Conservation (phyloP, 2,329 filamentous ascomycete genomes). For the Piedraia hortae region DNA sequence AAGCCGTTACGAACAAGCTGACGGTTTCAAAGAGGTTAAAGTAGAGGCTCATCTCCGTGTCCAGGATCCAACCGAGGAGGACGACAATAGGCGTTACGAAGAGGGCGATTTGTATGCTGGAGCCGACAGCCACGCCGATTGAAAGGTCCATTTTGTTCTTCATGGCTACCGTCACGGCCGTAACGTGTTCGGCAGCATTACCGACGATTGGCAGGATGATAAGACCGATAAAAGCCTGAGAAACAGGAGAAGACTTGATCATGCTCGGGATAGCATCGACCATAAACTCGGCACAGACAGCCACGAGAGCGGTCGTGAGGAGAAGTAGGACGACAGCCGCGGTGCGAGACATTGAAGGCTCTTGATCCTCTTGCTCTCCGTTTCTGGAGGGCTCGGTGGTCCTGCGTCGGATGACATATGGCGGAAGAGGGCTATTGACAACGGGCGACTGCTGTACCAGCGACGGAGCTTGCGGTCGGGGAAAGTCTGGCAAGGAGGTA, state of each 20-base stretch:
- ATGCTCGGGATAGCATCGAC: slow-evolving; percentile 46
- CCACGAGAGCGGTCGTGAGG: slow-evolving; percentile 28
- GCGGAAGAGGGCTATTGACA: slow-evolving; percentile 7
- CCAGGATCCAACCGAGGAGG: slow-evolving; percentile 53
- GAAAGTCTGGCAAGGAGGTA: slow-evolving; percentile 42
- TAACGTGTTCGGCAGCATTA: slow-evolving; percentile 59
- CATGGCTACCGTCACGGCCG: slow-evolving; percentile 49
- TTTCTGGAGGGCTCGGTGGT: slow-evolving; percentile 2
- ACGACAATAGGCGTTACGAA: slow-evolving; percentile 55
- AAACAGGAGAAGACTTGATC: slow-evolving; percentile 29
- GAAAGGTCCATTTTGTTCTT: slow-evolving; percentile 72
- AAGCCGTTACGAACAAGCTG: slow-evolving; percentile 54
- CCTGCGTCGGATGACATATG: slow-evolving; percentile 6
- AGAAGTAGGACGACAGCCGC: slow-evolving; percentile 27
- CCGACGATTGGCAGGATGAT: slow-evolving; percentile 64
- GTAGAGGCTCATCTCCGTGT: slow-evolving; percentile 38
- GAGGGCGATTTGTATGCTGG: slow-evolving; percentile 54
- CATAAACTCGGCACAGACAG: slow-evolving; percentile 42
- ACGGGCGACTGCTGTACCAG: slow-evolving; percentile 3
- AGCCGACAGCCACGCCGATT: slow-evolving; percentile 55
- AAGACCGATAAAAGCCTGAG: slow-evolving; percentile 49
- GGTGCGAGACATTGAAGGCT: slow-evolving; percentile 25
- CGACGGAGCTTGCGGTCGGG: slow-evolving; percentile 18
- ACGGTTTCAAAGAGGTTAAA: slow-evolving; percentile 36
- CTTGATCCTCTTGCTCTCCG: slow-evolving; percentile 9